Conservation (phyloP, 1,284 basidiomycete species). For the Austroboletus niveus region DNA sequence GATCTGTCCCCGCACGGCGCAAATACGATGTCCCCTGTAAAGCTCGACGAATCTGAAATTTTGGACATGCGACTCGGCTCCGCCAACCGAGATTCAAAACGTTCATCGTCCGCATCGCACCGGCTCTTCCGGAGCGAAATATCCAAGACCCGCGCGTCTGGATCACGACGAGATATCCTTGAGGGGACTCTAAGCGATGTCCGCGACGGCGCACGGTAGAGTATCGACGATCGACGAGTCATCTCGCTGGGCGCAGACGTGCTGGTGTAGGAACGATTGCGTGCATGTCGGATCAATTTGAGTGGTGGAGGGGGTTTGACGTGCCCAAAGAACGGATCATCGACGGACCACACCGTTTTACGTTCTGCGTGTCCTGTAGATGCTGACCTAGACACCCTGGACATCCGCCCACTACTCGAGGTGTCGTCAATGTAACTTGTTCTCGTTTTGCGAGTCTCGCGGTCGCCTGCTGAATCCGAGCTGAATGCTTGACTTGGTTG, state of each 20-base stretch:
- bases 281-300: slow-evolving; percentile 7
- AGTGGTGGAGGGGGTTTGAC: slow-evolving; percentile 20
- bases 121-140: neutral
- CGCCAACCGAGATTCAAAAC: neutral
- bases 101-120: neutral
- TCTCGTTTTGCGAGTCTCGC: neutral
- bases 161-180: neutral
- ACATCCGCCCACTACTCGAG: neutral
- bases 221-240: neutral
- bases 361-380: neutral
- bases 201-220: neutral
- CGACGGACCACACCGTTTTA: slow-evolving; percentile 8
- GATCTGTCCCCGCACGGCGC: neutral
- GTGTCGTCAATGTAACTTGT: neutral
- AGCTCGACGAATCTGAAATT: slow-evolving; percentile 5
- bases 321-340: slow-evolving; percentile 23
- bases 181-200: neutral
- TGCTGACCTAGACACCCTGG: neutral
- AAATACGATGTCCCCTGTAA: neutral
- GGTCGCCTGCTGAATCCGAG: neutral
- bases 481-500: neutral
- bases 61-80: slow-evolving; percentile 1
- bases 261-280: slow-evolving; percentile 3
- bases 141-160: neutral
- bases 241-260: neutral